Base-by-base conservation (phyloP, 73 alveolate genomes). In the Tetrahymena elliotti region DNA sequence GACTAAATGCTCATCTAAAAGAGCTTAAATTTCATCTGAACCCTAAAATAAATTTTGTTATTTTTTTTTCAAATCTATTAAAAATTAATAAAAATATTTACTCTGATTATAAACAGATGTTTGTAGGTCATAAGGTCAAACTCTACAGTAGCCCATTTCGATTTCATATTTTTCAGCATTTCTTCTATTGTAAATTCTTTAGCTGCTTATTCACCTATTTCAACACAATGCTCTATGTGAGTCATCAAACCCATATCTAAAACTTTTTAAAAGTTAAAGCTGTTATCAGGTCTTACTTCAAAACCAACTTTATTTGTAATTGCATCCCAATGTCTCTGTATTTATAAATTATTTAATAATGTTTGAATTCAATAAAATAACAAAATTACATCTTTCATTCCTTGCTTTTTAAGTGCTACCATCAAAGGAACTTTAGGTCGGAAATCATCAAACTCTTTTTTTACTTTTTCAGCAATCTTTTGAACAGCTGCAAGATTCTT, bases 1-100 rank as follows among this genome's bases (percentile, higher is more conserved):
- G 83, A 99, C 99, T 24, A 98, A 98, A 96, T 99, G 99, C 84
- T 98, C 99, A 98, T 99, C 99, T 33, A 99, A 97, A 97, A 98
- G 98, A 82, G 97, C 93, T 93, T 96, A 95, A 83, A 98, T 97
- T 37, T 97, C 98, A 54, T 97, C 99, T 18, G 88, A 68, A 10
- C 88, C 88, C 88, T 68, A 18, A 3, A 7, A 68, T 68, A 68
- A 68, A 68, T 24, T 7, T n/a, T 1, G 1, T 6, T 27, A 98
- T 98, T 97, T 98, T 98, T 94, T 98, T 96, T 95, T 97, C 97
- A 54, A 98, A 95, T 98, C 93, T 22, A 97, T 98, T 96, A 97
- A 99, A 93, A 98, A 97, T 18, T 97, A 97, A 94, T 97, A 99
- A 15, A 98, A 97, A 53, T 97, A 6, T 68, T 68, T 68, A 68